Conservation (phyloP, 2,329 filamentous ascomycete genomes). For the Zalaria sp. region DNA sequence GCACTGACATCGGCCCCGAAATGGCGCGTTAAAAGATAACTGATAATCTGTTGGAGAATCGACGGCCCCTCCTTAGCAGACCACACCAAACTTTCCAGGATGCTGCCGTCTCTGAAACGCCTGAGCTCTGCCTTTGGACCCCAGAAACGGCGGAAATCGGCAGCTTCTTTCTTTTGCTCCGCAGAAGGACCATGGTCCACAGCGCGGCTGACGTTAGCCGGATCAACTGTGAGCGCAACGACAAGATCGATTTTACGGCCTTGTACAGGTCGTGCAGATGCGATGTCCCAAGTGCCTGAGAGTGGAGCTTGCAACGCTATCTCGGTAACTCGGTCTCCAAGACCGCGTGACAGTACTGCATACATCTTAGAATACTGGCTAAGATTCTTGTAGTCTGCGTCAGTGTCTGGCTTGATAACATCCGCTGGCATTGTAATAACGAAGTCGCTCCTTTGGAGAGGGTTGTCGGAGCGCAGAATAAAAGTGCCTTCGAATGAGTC, state of each 20-base stretch:
- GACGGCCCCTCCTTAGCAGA: slow-evolving; percentile 39
- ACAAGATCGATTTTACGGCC: slow-evolving; percentile 29
- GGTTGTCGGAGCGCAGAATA: slow-evolving; percentile 45
- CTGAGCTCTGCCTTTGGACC: slow-evolving; percentile 84
- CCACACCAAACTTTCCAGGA: slow-evolving; percentile 88
- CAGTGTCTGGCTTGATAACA: slow-evolving; percentile 9
- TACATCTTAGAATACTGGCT: slow-evolving; percentile 45
- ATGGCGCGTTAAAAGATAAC: slow-evolving; percentile 57
- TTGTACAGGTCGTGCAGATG: slow-evolving; percentile 12
- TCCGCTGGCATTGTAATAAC: slow-evolving; percentile 25
- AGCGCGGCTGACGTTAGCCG: slow-evolving; percentile 55
- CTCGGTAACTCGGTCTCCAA: slow-evolving; percentile 59
- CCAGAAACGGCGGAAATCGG: slow-evolving; percentile 82
- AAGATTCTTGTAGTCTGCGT: slow-evolving; percentile 13
- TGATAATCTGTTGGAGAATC: slow-evolving; percentile 67
- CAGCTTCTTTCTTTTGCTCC: slow-evolving; percentile 71
- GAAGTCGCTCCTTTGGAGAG: slow-evolving; percentile 41
- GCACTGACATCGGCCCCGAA: slow-evolving; percentile 45
- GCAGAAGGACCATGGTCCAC: slow-evolving; percentile 82
- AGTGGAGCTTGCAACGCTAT: slow-evolving; percentile 34
- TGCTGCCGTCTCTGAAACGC: slow-evolving; percentile 89
- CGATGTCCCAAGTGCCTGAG: slow-evolving; percentile 20
- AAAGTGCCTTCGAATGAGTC: slow-evolving; percentile 81
- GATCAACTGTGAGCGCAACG: slow-evolving; percentile 59
- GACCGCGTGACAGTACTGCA: slow-evolving; percentile 50